These are phyloP conservation scores for Sophora flavescens DNA, from an alignment of 306 rosid species.

Conservation along the genomic window DNA sequence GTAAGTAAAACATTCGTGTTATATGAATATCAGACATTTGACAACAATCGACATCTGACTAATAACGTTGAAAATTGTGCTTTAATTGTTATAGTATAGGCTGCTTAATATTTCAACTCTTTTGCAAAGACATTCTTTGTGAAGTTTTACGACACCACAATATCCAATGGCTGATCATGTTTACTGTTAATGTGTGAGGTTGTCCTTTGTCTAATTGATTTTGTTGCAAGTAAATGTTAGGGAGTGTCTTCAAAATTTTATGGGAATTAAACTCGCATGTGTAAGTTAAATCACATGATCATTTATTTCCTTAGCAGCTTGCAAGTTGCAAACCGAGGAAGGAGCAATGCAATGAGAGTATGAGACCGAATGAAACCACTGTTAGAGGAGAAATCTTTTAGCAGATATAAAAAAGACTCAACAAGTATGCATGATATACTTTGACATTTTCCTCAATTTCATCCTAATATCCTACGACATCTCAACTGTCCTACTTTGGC, in stretches of 20 bases:
- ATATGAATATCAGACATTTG: no score
- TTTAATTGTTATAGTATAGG: background rate
- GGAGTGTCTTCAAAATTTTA: no score
- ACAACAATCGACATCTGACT: no score
- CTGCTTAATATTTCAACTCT: background rate
- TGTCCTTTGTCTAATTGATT: background rate
- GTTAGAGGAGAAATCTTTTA: background rate
- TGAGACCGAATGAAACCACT: constrained; percentile 8
- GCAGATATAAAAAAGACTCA: background rate
- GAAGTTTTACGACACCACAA: no score
- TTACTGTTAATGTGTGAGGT: background rate
- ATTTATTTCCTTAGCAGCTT: background rate
- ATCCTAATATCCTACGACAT: no score
- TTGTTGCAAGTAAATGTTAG: background rate
- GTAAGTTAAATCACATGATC: background rate
- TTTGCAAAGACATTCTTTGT: background rate
- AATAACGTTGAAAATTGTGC: no score
- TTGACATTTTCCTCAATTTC: no score
- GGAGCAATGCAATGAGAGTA: constrained; percentile 14
- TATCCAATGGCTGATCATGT: no score
- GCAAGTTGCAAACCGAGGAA: constrained; percentile 18
- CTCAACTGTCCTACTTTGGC: no score
- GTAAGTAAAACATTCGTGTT: no score
- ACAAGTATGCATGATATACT: background rate
- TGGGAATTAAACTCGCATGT: background rate